Evolutionary conservation across 225 moss, liverwort and hornwort genomes (phyloP).

Genomic region (Marchantia paleacea): DNA sequence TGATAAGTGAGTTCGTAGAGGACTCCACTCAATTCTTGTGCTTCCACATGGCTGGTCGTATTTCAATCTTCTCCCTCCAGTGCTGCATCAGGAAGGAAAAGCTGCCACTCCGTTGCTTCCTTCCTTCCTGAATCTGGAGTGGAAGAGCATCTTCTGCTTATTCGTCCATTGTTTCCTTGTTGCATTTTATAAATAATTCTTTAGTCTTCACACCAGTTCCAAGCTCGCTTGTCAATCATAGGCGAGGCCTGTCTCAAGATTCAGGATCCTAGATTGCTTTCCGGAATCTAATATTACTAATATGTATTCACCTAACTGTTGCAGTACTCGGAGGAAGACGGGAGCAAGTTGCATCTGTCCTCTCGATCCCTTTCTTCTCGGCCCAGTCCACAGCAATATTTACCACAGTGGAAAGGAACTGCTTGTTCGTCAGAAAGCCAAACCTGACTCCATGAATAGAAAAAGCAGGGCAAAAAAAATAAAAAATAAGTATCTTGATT

Average conservation of each 20-base stretch:
- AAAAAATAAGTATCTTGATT: background rate
- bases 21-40: background rate
- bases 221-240: background rate
- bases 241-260: background rate
- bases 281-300: background rate
- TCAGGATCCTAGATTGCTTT: background rate
- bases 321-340: background rate
- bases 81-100: background rate
- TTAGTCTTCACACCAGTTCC: background rate
- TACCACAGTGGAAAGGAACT: background rate
- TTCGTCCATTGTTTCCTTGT: background rate
- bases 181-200: background rate
- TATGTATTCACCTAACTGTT: slow-evolving; percentile 1
- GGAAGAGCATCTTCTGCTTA: background rate
- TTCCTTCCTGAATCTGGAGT: background rate
- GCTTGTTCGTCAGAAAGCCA: background rate
- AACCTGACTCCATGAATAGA: background rate
- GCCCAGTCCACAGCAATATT: background rate
- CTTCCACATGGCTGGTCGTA: background rate
- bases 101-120: background rate
- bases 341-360: slow-evolving; percentile 2
- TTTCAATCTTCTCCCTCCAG: background rate
- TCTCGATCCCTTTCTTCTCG: background rate
- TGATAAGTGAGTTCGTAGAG: background rate
- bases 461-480: background rate